Base-by-base conservation (phyloP, 768 basidiomycete genomes). In the Piloderma croceum region DNA sequence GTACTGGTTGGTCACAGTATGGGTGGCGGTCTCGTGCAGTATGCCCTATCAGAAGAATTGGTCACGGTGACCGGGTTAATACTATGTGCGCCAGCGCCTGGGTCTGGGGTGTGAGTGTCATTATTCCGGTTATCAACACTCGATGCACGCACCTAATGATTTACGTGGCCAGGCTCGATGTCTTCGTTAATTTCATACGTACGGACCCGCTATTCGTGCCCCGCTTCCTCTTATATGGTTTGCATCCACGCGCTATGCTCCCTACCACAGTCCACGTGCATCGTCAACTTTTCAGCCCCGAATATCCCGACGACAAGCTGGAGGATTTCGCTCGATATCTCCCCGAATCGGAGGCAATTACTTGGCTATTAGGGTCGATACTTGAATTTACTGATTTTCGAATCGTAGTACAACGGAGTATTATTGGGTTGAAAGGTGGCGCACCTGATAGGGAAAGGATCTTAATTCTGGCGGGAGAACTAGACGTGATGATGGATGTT, bases 301-400 rank as follows among this genome's bases (percentile, higher is more conserved):
- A 10, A 31, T 10, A 31, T 10, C 29, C 29, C 15, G 29, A 31
- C 15, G 17, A 31, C 15, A 15, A 31, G 17, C 10, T 31, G 10
- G 17, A 31, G 17, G 29, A 31, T 31, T 31, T 31, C 29, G 29
- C 10, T 10, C 29, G 24, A n/a, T 40, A 19, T 40, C 19, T 42
- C 13, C 23, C 7, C 17, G 19, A 18, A 24, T 21, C 24, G n/a
- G 7, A 41, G 19, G 19, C 20, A 18, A 41, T 23, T 19, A 11
- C 11, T 11, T 21, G 43, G 11, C 19, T 18, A 12, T 24, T 41
- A 41, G 27, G n/a, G n/a, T n/a, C n/a, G n/a, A n/a, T n/a, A n/a
- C n/a, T n/a, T n/a, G n/a, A n/a, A n/a, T n/a, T n/a, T n/a, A n/a
- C n/a, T n/a, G n/a, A n/a, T n/a, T n/a, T n/a, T n/a, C n/a, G n/a